Evolutionary conservation across 306 rosid genomes (phyloP).

Genomic region (Nissolia schottii): DNA sequence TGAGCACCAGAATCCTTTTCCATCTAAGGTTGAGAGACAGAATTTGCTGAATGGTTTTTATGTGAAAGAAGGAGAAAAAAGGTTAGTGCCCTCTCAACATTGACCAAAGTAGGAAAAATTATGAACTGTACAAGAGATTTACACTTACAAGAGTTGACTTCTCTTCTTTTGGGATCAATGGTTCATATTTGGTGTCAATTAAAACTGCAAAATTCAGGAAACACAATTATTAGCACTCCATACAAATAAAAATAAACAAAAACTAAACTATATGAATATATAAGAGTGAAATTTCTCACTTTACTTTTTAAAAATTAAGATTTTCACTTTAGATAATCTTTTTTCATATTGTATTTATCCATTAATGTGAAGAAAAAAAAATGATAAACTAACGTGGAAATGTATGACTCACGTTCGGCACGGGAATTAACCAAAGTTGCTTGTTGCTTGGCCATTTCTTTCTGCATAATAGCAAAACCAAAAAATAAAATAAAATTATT

Average conservation of each 20-base stretch:
- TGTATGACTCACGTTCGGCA: conserved; percentile 43
- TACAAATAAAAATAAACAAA: background rate
- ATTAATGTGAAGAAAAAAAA: background rate
- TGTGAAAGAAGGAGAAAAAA: background rate
- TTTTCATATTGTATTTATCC: background rate
- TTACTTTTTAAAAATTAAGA: too few species aligned
- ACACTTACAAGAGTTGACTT: conserved; percentile 56
- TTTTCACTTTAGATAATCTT: too few species aligned
- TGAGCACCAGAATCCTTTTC: conserved; percentile 48
- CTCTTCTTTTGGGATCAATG: conserved; percentile 53
- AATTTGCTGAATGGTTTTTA: conserved; percentile 49
- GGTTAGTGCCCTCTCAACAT: background rate
- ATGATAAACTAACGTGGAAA: background rate
- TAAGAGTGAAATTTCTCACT: too few species aligned
- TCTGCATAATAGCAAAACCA: conserved; percentile 40
- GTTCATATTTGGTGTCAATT: conserved; percentile 47
- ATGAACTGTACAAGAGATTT: background rate
- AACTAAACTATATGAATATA: background rate
- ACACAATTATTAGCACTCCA: background rate
- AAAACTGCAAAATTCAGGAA: conserved; percentile 45
- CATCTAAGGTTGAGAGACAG: conserved; percentile 63
- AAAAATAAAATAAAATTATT: background rate
- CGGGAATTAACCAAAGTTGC: conserved; percentile 36
- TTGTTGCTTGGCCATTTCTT: conserved; percentile 36
- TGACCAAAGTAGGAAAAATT: background rate